Evolutionary conservation across 2,329 filamentous ascomycete species (phyloP).

Genomic region (Fusarium tuaranense): DNA sequence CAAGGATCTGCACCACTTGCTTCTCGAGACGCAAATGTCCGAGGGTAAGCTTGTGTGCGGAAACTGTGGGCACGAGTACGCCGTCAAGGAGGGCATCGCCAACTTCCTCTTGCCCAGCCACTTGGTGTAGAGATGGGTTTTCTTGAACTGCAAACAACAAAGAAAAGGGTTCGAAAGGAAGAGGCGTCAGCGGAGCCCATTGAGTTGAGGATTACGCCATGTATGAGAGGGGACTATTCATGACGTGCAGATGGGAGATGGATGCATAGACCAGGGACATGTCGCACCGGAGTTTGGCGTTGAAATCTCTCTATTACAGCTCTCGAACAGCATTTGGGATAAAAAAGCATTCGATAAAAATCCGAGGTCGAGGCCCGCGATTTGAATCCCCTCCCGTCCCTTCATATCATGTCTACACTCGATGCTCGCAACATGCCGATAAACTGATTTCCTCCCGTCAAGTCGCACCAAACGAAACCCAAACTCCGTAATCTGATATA

Average conservation of each 20-base stretch:
- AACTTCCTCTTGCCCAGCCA: constrained; percentile 96
- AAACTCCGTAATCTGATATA: constrained; percentile 48
- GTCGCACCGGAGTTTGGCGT: constrained; percentile 41
- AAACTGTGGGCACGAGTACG: constrained; percentile 93
- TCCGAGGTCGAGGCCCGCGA: constrained; percentile 15
- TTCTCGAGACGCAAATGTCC: constrained; percentile 90
- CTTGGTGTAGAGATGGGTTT: constrained; percentile 67
- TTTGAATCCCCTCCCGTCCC: constrained; percentile 13
- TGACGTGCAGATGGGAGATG: constrained; percentile 1
- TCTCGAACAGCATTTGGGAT: constrained; percentile 22
- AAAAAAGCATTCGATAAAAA: constrained; percentile 32
- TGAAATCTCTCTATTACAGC: constrained; percentile 29
- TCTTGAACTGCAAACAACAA: background rate
- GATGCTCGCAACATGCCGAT: constrained; percentile 37
- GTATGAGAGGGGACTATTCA: constrained; percentile 6
- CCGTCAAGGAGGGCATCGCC: constrained; percentile 93
- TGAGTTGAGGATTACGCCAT: background rate
- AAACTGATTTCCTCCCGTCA: constrained; percentile 36
- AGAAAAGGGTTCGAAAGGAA: background rate
- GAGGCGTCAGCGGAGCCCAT: background rate
- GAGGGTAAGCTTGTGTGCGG: constrained; percentile 92
- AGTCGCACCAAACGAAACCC: constrained; percentile 43
- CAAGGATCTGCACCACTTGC: constrained; percentile 81
- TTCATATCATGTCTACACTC: constrained; percentile 34
- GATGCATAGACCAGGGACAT: background rate